These are phyloP conservation scores for Pyrenula aspistea DNA, from an alignment of 495 filamentous ascomycete species.

Conservation along the genomic window DNA sequence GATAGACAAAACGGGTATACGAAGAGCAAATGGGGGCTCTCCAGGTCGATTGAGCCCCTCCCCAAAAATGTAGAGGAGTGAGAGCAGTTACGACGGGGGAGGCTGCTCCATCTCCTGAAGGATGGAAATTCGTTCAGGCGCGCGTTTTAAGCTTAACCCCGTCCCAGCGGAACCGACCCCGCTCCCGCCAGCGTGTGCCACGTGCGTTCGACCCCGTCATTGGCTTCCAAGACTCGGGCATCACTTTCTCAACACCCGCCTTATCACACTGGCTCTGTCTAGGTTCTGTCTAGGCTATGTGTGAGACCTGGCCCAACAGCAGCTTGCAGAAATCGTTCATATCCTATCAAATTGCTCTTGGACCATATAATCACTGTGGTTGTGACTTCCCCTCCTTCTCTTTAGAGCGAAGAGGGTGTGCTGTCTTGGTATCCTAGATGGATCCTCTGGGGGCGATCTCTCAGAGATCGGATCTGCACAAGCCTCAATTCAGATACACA, in stretches of 20 bases:
- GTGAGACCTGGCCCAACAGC: too few species aligned
- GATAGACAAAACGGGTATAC: background rate
- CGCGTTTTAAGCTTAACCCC: background rate
- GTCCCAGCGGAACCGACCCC: background rate
- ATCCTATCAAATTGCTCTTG: too few species aligned
- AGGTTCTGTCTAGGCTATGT: too few species aligned
- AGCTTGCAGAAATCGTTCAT: too few species aligned
- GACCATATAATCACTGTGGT: too few species aligned
- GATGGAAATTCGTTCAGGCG: background rate
- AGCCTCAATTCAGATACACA: too few species aligned
- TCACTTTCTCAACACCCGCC: background rate
- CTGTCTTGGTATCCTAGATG: too few species aligned
- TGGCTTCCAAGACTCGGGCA: background rate
- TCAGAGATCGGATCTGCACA: too few species aligned
- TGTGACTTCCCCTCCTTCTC: too few species aligned
- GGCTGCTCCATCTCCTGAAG: background rate
- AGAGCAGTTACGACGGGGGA: background rate
- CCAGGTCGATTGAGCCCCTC: background rate
- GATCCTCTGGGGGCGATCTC: too few species aligned
- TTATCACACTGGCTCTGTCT: background rate
- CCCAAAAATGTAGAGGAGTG: background rate
- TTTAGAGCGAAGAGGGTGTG: too few species aligned
- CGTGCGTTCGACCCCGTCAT: background rate
- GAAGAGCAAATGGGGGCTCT: background rate
- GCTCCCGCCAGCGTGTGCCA: background rate